phyloP scores from a whole-genome alignment of 2,329 filamentous ascomycete genomes.

The Allantophomopsis lycopodina region DNA sequence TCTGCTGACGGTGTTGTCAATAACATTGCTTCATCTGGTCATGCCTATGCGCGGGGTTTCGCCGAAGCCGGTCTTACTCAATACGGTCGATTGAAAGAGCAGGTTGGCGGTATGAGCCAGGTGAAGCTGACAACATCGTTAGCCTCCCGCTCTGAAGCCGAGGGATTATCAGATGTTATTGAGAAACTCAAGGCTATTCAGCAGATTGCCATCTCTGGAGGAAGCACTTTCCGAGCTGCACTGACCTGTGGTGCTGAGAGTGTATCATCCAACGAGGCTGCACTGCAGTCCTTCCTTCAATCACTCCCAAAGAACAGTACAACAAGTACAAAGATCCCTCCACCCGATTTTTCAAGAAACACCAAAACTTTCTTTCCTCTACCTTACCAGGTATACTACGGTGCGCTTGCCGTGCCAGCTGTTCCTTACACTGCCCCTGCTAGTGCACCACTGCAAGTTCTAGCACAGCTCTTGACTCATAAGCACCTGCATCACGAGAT shows the following conservation, averaged over 20 bases:
- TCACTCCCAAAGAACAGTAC: slow-evolving; percentile 34
- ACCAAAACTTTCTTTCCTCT: slow-evolving; percentile 81
- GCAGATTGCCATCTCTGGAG: slow-evolving; percentile 55
- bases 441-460: slow-evolving; percentile 71
- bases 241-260: slow-evolving; percentile 76
- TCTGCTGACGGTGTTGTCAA: slow-evolving; percentile 85
- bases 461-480: slow-evolving; percentile 86
- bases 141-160: slow-evolving; percentile 55
- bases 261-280: slow-evolving; percentile 52
- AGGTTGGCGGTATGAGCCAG: slow-evolving; percentile 82
- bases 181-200: slow-evolving; percentile 79
- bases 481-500: slow-evolving; percentile 97
- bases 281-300: slow-evolving; percentile 57
- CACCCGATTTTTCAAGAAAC: slow-evolving; percentile 25
- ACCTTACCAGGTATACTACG: slow-evolving; percentile 96
- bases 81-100: slow-evolving; percentile 61
- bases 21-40: slow-evolving; percentile 79
- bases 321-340: slow-evolving; percentile 22
- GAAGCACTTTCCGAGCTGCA: slow-evolving; percentile 59
- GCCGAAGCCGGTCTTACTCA: slow-evolving; percentile 69
- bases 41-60: slow-evolving; percentile 72
- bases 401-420: slow-evolving; percentile 68
- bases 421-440: slow-evolving; percentile 67
- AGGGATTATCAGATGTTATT: slow-evolving; percentile 63
- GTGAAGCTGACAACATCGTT: slow-evolving; percentile 72